Evolutionary conservation across 148 eudicot species (phyloP).

Genomic region (Cornus florida): DNA sequence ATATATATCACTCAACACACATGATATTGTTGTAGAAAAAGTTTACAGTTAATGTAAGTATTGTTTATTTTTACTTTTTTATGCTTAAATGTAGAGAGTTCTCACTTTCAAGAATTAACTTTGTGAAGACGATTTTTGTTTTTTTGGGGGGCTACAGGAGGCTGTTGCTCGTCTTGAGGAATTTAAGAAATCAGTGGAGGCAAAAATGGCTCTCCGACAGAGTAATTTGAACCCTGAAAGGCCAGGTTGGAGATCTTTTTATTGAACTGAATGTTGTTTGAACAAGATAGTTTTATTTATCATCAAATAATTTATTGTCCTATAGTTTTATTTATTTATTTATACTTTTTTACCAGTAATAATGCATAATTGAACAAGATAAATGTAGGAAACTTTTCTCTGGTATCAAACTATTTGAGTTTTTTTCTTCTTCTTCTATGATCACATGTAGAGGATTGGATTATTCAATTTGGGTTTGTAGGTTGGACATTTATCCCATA

Average conservation of each 20-base stretch:
- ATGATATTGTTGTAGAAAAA: background rate
- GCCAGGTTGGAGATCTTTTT: conserved; percentile 45
- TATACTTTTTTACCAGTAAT: no score
- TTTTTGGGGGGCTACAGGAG: conserved; percentile 45
- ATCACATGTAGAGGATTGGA: no score
- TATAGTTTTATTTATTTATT: background rate
- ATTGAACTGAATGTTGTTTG: background rate
- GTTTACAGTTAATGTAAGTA: background rate
- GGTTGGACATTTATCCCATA: no score
- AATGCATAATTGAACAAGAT: no score
- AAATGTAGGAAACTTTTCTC: no score
- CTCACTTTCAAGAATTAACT: background rate
- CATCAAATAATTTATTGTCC: background rate
- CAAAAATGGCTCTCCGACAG: conserved; percentile 76
- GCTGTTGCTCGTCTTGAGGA: conserved; percentile 84
- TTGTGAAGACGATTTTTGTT: background rate
- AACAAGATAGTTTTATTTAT: no score
- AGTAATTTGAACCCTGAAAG: conserved; percentile 83
- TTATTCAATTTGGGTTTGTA: no score
- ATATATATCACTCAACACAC: background rate
- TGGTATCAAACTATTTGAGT: no score
- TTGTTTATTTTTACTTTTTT: background rate
- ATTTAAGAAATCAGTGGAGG: conserved; percentile 74
- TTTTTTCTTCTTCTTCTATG: no score
- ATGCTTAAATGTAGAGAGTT: background rate